Conservation (phyloP, 192 early-diverging fungal genomes). For the Entomortierella lignicola region DNA sequence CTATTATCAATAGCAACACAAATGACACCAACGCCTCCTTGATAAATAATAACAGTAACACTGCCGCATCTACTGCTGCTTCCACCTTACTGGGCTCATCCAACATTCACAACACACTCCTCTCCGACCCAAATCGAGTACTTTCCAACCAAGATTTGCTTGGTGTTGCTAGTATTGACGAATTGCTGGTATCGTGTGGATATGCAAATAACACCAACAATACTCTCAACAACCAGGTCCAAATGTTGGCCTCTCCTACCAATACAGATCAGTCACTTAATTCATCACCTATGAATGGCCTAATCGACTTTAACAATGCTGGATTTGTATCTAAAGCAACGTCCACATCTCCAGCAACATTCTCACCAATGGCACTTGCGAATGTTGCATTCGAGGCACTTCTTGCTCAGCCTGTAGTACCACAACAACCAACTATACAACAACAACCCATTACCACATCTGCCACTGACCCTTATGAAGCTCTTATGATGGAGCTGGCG, state of each 20-base stretch:
- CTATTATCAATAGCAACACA: constrained; percentile 2
- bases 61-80: background rate
- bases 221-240: background rate
- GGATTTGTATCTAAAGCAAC: constrained; percentile 2
- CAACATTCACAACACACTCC: constrained; percentile 9
- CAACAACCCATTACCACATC: constrained; percentile 1
- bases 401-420: constrained; percentile 14
- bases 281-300: constrained; percentile 24
- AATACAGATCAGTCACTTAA: constrained; percentile 18
- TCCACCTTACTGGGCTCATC: constrained; percentile 9
- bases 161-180: constrained; percentile 33
- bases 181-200: constrained; percentile 36
- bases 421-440: constrained; percentile 1
- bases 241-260: constrained; percentile 24
- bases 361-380: constrained; percentile 40
- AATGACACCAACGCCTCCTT: background rate
- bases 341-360: constrained; percentile 16
- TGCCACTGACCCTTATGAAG: background rate
- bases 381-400: constrained; percentile 29
- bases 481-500: constrained; percentile 14
- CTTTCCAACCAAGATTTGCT: constrained; percentile 33
- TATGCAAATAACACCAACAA: background rate
- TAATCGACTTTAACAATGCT: constrained; percentile 19
- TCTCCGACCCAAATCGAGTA: constrained; percentile 25
- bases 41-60: background rate